Percentiles rank a stretch among this genome's conserved stretches.
These are phyloP conservation scores for Ustulina deusta DNA, from an alignment of 2,329 filamentous ascomycete species.

Conservation along the genomic window DNA sequence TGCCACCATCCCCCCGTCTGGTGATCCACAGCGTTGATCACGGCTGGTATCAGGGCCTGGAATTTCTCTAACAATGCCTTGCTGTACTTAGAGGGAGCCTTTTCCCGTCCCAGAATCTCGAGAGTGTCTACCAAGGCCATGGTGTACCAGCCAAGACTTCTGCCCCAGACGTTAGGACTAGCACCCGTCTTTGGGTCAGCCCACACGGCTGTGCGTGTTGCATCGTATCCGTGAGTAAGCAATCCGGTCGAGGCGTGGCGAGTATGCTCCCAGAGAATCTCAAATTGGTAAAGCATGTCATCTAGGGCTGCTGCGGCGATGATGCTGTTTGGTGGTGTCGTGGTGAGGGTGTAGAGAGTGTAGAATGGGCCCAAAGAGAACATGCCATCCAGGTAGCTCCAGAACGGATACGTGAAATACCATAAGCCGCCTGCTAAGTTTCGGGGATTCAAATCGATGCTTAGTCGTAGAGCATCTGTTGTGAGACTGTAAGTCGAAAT, in stretches of 20 bases:
- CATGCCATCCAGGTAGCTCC: conserved; percentile 67
- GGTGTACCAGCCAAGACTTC: conserved; percentile 55
- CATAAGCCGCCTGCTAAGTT: conserved; percentile 53
- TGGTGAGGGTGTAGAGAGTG: conserved; percentile 48
- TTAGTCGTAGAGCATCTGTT: conserved; percentile 45
- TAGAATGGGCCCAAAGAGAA: conserved; percentile 61
- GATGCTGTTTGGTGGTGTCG: neutral
- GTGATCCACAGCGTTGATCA: conserved; percentile 46
- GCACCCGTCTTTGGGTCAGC: conserved; percentile 52
- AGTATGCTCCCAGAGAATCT: conserved; percentile 48
- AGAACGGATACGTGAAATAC: conserved; percentile 61
- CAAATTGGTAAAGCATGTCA: conserved; percentile 49
- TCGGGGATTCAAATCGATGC: conserved; percentile 50
- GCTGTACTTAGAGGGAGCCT: conserved; percentile 16
- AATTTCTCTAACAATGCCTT: conserved; percentile 41
- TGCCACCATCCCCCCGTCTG: conserved; percentile 55
- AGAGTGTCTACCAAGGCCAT: conserved; percentile 55
- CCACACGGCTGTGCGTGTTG: conserved; percentile 51
- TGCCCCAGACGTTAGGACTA: conserved; percentile 54
- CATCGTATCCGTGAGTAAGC: conserved; percentile 54
- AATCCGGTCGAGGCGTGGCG: conserved; percentile 46
- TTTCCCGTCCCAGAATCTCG: conserved; percentile 44
- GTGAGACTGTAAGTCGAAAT: conserved; percentile 33
- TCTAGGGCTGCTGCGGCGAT: conserved; percentile 37
- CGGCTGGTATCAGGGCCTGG: conserved; percentile 42